Conservation (phyloP, 345 rosid genomes). For the Clarkia xantiana region DNA sequence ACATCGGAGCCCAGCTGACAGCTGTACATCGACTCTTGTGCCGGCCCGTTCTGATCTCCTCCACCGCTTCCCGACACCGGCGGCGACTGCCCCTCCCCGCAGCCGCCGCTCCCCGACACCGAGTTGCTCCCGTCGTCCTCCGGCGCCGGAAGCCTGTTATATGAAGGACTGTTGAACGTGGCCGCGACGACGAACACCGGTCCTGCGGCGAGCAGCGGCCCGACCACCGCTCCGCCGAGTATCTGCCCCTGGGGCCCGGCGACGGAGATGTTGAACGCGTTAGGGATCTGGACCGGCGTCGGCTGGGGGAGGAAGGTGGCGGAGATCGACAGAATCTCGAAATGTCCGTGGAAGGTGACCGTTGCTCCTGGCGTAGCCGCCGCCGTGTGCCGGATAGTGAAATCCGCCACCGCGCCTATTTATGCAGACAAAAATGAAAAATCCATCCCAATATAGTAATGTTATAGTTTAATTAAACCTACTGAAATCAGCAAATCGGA, state of each 20-base stretch:
- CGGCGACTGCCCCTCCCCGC: slow-evolving; percentile 41
- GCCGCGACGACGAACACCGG: slow-evolving; percentile 65
- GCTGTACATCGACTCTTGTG: too few relatives aligned
- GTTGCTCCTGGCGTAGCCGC: slow-evolving; percentile 46
- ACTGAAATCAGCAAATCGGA: too few relatives aligned
- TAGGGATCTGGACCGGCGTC: slow-evolving; percentile 22
- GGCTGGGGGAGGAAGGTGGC: slow-evolving; percentile 60
- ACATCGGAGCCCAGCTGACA: too few relatives aligned
- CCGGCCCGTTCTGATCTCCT: too few relatives aligned
- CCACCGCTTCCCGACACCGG: slow-evolving; percentile 14
- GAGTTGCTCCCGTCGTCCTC: slow-evolving; percentile 30
- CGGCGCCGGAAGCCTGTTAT: slow-evolving; percentile 38
- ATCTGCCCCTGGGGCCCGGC: slow-evolving; percentile 95
- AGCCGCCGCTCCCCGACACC: slow-evolving; percentile 19
- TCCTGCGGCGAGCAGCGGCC: slow-evolving; percentile 55
- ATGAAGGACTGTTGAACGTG: slow-evolving; percentile 59
- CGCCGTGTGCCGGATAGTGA: slow-evolving; percentile 79
- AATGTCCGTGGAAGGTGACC: slow-evolving; percentile 74
- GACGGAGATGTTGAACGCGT: slow-evolving; percentile 47
- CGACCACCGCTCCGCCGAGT: slow-evolving; percentile 76
- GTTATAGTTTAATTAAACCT: too few relatives aligned
- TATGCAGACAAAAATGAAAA: too few relatives aligned
- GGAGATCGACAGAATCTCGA: slow-evolving; percentile 74
- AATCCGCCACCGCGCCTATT: slow-evolving; percentile 43
- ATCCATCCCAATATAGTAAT: too few relatives aligned